Base-by-base conservation (phyloP, 768 basidiomycete species). In the Naematelia aurantialba region DNA sequence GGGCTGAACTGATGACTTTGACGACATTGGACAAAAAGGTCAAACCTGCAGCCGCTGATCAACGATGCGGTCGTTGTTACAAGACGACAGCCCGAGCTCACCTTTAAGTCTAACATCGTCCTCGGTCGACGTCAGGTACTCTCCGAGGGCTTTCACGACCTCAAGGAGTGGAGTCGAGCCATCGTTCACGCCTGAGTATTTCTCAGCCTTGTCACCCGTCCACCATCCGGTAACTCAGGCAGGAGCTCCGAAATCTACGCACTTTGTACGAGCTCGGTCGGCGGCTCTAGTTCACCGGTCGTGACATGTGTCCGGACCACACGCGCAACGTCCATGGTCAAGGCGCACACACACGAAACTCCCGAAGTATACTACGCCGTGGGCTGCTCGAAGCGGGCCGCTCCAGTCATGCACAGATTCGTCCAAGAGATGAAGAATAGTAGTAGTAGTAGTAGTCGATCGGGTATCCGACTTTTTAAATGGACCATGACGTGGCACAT, bases 91-190 rank as follows among this genome's bases (percentile, higher is more conserved):
- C 12, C 1, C 14, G 10, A 45, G 52, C 68, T 47, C 59, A 90
- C 94, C 94, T 81, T 90, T 90, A 8, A 84, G 83, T 26, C 94
- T 82, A 11, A 87, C 76, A 3, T 81, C 79, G 66, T 87, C 89
- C 55, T 94, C 88, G 58, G 92, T 89, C 1, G 89, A 85, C 0
- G 89, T 93, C 13, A 99, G 80, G 69, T 88, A 91, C 65, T 89
- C 87, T 44, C 90, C 90, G 0, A 96, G 82, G 24, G 86, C 85
- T 72, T 89, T 91, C 31, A 98, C 89, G 21, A 98, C 79, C 61
- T 86, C 83, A 3, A 92, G 79, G 13, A 96, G 79, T 19, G 85
- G 82, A 8, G 83, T 76, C 21, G 80, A 75, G 19, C 85, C 85
- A 60, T 79, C 79, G 13, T 84, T 82, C 55, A 86, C 78, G 50